These are phyloP conservation scores for Populus hybrid DNA, from an alignment of 441 rosid species.

Conservation along the genomic window DNA sequence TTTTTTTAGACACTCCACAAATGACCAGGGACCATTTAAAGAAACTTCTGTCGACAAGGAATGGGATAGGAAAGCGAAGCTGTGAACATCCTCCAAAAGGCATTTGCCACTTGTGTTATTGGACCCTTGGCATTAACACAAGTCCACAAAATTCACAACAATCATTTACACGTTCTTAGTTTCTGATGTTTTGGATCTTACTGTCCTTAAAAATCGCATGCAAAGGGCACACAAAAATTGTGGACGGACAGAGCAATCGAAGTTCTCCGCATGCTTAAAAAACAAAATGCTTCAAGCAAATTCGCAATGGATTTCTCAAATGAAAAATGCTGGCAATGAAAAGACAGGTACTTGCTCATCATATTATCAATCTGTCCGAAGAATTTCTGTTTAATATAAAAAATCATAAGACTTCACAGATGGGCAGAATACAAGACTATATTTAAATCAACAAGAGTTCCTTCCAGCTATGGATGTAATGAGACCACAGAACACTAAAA, in stretches of 20 bases:
- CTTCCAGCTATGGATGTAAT: slow-evolving; percentile 1
- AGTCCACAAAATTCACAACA: background rate
- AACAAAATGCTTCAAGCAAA: background rate
- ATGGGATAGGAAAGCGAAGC: background rate
- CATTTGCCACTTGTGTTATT: background rate
- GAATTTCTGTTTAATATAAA: background rate
- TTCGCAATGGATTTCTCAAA: background rate
- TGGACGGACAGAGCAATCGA: background rate
- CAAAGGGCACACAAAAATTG: background rate
- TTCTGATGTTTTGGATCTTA: background rate
- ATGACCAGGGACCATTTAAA: background rate
- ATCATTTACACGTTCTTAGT: background rate
- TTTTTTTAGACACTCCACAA: background rate
- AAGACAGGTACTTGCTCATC: background rate
- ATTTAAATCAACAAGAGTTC: background rate
- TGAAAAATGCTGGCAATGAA: background rate
- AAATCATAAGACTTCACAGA: too few species aligned
- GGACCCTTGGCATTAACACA: background rate
- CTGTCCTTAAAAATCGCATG: background rate
- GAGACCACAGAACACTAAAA: background rate
- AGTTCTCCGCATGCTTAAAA: background rate
- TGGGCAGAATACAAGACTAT: background rate
- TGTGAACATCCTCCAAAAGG: background rate
- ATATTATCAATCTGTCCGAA: background rate
- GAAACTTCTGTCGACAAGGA: background rate